Conservation (phyloP, 1,284 basidiomycete species). For the Moniliophthora roreri region DNA sequence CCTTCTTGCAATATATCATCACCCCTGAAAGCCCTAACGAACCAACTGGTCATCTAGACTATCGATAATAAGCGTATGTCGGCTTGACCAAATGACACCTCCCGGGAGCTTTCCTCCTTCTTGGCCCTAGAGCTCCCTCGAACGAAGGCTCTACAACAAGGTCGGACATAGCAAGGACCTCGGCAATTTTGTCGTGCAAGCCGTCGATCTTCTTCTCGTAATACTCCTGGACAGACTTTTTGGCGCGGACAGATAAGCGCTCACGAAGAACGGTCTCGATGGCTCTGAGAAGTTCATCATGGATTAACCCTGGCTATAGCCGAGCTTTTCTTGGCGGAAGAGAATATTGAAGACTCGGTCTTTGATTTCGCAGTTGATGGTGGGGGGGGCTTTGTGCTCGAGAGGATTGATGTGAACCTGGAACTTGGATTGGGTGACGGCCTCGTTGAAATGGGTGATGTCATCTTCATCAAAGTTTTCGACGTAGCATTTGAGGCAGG, state of each 20-base stretch:
- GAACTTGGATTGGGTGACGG: background rate
- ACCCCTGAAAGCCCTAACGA: constrained; percentile 29
- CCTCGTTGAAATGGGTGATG: background rate
- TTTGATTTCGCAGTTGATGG: constrained; percentile 1
- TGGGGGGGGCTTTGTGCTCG: constrained; percentile 24
- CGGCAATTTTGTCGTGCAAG: constrained; percentile 26
- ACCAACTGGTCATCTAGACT: constrained; percentile 28
- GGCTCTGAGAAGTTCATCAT: background rate
- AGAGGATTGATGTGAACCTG: constrained; percentile 18
- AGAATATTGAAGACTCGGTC: constrained; percentile 5
- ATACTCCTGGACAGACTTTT: constrained; percentile 27
- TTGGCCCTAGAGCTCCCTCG: constrained; percentile 24
- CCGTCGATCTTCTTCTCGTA: constrained; percentile 29
- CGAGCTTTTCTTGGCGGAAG: constrained; percentile 1
- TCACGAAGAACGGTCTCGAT: constrained; percentile 24
- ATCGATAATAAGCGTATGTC: constrained; percentile 16
- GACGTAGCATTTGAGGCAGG: background rate
- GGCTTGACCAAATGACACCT: constrained; percentile 25
- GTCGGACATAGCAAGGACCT: constrained; percentile 27
- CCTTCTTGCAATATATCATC: constrained; percentile 39
- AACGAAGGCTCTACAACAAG: constrained; percentile 36
- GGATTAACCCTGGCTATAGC: background rate
- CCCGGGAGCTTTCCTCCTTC: constrained; percentile 23
- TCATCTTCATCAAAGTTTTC: background rate
- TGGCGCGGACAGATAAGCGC: constrained; percentile 28